These are phyloP conservation scores for Nitzschia palea DNA, from an alignment of 108 stramenopile species.

Conservation along the genomic window DNA sequence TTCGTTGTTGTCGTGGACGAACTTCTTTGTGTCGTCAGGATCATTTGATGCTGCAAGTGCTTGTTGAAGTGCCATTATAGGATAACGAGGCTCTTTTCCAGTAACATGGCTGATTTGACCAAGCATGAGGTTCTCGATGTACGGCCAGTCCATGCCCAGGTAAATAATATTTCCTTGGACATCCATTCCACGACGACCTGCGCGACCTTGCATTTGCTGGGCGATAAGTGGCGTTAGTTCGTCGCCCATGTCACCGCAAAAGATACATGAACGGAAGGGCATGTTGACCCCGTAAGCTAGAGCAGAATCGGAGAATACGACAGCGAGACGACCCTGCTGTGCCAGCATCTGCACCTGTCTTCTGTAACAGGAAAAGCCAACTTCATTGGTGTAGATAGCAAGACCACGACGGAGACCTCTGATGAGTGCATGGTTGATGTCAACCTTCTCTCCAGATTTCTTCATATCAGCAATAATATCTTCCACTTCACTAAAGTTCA, in stretches of 20 bases:
- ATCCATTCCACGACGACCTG: conserved; percentile 98
- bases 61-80: conserved; percentile 88
- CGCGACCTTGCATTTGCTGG: conserved; percentile 99
- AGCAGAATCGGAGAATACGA: conserved; percentile 97
- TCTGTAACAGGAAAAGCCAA: conserved; percentile 96
- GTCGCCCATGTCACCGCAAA: conserved; percentile 96
- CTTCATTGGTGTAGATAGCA: conserved; percentile 98
- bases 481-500: conserved; percentile 92
- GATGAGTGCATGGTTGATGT: conserved; percentile 93
- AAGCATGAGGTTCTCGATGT: conserved; percentile 98
- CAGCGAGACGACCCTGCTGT: conserved; percentile 96
- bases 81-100: conserved; percentile 95
- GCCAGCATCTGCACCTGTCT: conserved; percentile 97
- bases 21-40: conserved; percentile 72
- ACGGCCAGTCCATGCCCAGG: conserved; percentile 95
- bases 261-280: conserved; percentile 98
- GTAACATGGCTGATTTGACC: conserved; percentile 94
- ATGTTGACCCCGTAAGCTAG: conserved; percentile 99
- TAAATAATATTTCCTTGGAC: conserved; percentile 99
- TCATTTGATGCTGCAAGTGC: conserved; percentile 88
- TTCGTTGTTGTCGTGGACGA: conserved; percentile 62
- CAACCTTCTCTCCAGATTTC: conserved; percentile 87
- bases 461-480: conserved; percentile 94
- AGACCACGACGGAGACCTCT: conserved; percentile 97
- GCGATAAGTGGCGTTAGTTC: conserved; percentile 93